phyloP scores from a whole-genome alignment of 163 green algal genomes.

The Chloromonas sp. region DNA sequence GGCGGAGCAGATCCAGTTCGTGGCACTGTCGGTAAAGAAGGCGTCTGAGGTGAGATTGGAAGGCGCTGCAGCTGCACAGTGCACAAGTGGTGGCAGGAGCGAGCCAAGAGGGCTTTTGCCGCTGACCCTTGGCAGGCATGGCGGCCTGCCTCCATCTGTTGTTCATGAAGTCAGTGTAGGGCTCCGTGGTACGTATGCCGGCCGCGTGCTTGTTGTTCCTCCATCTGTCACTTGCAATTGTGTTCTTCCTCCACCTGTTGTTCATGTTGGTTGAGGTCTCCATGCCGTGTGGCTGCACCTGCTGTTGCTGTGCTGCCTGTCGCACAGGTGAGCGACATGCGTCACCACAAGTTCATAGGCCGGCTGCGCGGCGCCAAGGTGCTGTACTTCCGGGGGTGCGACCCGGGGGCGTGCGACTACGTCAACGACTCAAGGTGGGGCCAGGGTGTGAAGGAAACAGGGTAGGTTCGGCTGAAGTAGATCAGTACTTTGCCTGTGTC shows the following conservation, averaged over 20 bases:
- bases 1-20: slow-evolving; percentile 63
- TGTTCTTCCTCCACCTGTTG: neutral
- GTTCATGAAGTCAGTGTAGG: no score
- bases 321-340: slow-evolving; percentile 59
- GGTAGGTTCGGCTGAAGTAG: neutral
- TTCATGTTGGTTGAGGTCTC: neutral
- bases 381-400: slow-evolving; percentile 71
- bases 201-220: no score
- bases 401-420: slow-evolving; percentile 71
- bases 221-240: no score
- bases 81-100: no score
- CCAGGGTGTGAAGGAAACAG: neutral
- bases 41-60: slow-evolving; percentile 35
- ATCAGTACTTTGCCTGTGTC: no score
- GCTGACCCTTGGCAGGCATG: no score
- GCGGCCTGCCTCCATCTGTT: no score
- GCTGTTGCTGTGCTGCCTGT: no score
- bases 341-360: slow-evolving; percentile 57
- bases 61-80: neutral
- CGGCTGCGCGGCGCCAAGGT: slow-evolving; percentile 42
- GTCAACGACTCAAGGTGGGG: slow-evolving; percentile 64
- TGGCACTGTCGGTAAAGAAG: slow-evolving; percentile 77
- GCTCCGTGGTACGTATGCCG: no score
- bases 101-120: no score
- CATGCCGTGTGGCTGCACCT: no score